Percentiles rank a stretch among this genome's conserved stretches.
Evolutionary conservation across 2,329 filamentous ascomycete species (phyloP).

Genomic region (Paraphoma sp.): DNA sequence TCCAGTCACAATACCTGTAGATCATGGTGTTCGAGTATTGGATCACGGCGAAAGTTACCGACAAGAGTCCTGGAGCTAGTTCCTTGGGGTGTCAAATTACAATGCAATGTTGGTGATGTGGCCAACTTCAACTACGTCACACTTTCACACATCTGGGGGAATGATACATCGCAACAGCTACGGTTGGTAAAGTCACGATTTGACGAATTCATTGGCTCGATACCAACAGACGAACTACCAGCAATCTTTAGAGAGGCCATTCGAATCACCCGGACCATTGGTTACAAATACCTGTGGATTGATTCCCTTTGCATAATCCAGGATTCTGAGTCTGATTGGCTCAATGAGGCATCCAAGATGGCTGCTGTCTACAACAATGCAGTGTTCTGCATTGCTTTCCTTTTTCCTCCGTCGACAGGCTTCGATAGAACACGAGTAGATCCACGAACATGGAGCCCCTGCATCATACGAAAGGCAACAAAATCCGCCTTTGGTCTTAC

Average conservation of each 20-base stretch:
- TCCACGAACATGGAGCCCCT: conserved; percentile 9
- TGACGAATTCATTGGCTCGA: background rate
- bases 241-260: conserved; percentile 24
- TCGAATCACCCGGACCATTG: conserved; percentile 10
- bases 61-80: conserved; percentile 11
- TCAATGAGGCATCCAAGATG: conserved; percentile 11
- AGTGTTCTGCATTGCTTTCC: conserved; percentile 9
- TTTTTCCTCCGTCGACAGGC: conserved; percentile 2
- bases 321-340: conserved; percentile 14
- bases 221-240: conserved; percentile 7
- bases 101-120: conserved; percentile 2
- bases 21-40: background rate
- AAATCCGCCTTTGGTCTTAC: background rate
- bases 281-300: conserved; percentile 28
- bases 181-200: conserved; percentile 1
- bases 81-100: background rate
- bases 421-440: conserved; percentile 1
- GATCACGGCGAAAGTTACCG: background rate
- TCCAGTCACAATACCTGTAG: background rate
- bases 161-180: background rate
- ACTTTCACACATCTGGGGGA: conserved; percentile 18
- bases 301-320: conserved; percentile 29
- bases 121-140: conserved; percentile 6
- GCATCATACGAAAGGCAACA: conserved; percentile 7
- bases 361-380: conserved; percentile 18